These are phyloP conservation scores for Xylariomycetidae sp. DNA, from an alignment of 2,329 filamentous ascomycete genomes.

Conservation along the genomic window DNA sequence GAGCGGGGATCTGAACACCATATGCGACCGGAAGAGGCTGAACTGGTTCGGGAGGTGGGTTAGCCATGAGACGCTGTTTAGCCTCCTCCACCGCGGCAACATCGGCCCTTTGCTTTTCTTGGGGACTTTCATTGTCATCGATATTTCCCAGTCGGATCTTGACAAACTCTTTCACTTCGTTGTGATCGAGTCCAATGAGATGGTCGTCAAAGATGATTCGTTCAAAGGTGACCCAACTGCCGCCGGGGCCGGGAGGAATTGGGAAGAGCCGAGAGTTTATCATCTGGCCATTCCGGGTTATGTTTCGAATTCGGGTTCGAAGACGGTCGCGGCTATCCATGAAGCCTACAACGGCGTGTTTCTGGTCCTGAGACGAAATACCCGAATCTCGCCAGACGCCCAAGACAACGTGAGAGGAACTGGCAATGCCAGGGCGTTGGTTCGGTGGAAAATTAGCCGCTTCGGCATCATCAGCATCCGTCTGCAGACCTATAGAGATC, in stretches of 20 bases:
- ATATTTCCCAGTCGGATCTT: constrained; percentile 42
- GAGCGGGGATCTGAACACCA: constrained; percentile 43
- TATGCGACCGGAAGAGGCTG: constrained; percentile 45
- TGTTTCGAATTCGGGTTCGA: constrained; percentile 52
- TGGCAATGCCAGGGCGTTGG: constrained; percentile 20
- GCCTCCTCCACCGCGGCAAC: constrained; percentile 43
- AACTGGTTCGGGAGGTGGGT: constrained; percentile 39
- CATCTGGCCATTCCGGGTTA: constrained; percentile 42
- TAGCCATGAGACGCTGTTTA: constrained; percentile 36
- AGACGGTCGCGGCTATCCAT: constrained; percentile 58
- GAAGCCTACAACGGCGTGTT: constrained; percentile 58
- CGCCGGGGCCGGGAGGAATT: constrained; percentile 53
- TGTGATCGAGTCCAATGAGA: constrained; percentile 50
- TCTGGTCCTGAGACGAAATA: constrained; percentile 42
- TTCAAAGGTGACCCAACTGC: constrained; percentile 62
- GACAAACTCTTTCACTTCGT: constrained; percentile 59
- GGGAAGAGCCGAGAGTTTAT: constrained; percentile 40
- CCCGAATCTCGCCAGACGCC: constrained; percentile 59
- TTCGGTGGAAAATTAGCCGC: constrained; percentile 21
- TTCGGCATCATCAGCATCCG: constrained; percentile 26
- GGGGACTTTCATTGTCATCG: constrained; percentile 27
- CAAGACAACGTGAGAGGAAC: constrained; percentile 44
- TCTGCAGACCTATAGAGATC: constrained; percentile 32
- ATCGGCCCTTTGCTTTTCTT: constrained; percentile 36
- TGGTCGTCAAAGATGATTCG: constrained; percentile 55